Evolutionary conservation across 2,329 filamentous ascomycete genomes (phyloP), one percentile per base, ranked within the genome.

Genomic region (Phialophora expanda): DNA sequence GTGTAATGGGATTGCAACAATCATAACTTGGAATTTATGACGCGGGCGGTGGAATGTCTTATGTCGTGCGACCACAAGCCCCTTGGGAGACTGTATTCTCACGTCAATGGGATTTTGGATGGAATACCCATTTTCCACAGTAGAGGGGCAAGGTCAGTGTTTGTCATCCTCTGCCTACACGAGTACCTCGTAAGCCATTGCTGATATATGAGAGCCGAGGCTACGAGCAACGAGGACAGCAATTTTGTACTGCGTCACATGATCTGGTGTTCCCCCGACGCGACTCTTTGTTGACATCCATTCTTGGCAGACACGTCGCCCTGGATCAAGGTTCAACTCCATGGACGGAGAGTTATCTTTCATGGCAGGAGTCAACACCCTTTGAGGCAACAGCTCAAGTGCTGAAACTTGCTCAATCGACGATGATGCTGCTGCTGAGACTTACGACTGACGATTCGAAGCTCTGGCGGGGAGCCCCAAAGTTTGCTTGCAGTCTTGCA

Each of bases 291-390:
- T 67, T 67, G 61, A 67, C 54, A 46, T 58, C 57, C 20, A 46
- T 20, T 34, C 61, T 67, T 67, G 61, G 65, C 61, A 61, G 56
- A 64, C 65, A 24, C 65, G 65, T 67, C 55, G 34, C 59, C 46
- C 9, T 14, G 9, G 12, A 22, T 24, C n/a, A 50, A 57, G 30
- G 30, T 32, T 51, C 41, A 57, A 34, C 28, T 20, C 22, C 7
- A 54, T 46, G 2, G 14, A 26, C 20, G 32, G 8, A 30, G 28
- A 24, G 22, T 34, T 9, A 17, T 30, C 48, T 4, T 53, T 22
- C 22, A 53, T 28, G 3, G 24, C 22, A 11, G n/a, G 24, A 34
- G 28, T 28, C 28, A 30, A 20, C 1, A 34, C 11, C 24, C 22
- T 24, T 55, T 30, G n/a, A n/a, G 28, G 53, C 53, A 30, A 6